These are phyloP conservation scores for Cucurbita pepo DNA, from an alignment of 306 rosid species.

Conservation along the genomic window DNA sequence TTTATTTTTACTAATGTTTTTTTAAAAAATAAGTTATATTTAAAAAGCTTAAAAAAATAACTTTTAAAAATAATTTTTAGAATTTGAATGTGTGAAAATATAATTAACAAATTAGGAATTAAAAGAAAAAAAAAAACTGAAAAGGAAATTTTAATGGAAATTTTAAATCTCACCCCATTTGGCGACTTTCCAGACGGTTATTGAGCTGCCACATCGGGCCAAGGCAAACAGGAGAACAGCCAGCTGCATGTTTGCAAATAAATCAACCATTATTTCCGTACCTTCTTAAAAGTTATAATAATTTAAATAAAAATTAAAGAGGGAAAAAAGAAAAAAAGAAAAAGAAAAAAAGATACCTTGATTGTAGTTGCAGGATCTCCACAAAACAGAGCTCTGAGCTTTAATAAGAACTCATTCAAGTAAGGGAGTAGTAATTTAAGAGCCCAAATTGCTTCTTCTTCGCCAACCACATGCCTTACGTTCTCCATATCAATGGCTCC, in stretches of 20 bases:
- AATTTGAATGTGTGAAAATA: no score
- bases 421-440: constrained; percentile 57
- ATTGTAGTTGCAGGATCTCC: constrained; percentile 91
- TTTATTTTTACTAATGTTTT: no score
- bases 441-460: constrained; percentile 81
- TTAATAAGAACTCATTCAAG: constrained; percentile 61
- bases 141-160: not conserved
- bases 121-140: no score
- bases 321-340: no score
- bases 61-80: no score
- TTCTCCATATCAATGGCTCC: constrained; percentile 38
- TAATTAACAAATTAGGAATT: no score
- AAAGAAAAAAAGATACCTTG: constrained; percentile 29
- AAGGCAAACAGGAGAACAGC: constrained; percentile 70
- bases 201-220: constrained; percentile 75
- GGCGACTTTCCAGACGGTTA: constrained; percentile 72
- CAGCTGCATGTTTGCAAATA: constrained; percentile 36
- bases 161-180: constrained; percentile 38
- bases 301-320: no score
- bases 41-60: no score
- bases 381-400: constrained; percentile 71
- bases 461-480: constrained; percentile 46
- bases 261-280: not conserved
- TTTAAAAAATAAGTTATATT: no score
- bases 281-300: not conserved